Percentiles rank a stretch among this genome's conserved stretches.
These are phyloP conservation scores for Saccharomyces hybrid DNA, from an alignment of 1,139 yeast species.

Conservation along the genomic window DNA sequence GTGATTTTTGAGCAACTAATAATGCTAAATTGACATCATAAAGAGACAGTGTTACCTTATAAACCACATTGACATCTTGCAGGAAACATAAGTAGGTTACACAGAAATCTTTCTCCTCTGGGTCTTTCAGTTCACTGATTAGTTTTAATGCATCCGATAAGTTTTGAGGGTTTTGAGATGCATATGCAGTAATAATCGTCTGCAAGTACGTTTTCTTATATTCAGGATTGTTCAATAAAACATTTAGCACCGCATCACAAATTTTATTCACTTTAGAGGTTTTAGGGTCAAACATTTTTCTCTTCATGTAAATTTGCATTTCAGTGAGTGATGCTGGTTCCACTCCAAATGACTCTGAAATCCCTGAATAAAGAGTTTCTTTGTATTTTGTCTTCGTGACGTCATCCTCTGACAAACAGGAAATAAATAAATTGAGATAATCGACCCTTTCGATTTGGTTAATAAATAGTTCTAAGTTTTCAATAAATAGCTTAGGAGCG, in stretches of 20 bases:
- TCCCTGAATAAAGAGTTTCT: slow-evolving; percentile 47
- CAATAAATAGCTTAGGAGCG: slow-evolving; percentile 59
- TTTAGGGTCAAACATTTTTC: slow-evolving; percentile 33
- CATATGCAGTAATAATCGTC: slow-evolving; percentile 91
- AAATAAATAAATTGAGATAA: slow-evolving; percentile 77
- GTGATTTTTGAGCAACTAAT: slow-evolving; percentile 88
- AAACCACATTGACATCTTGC: slow-evolving; percentile 79
- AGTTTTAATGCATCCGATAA: slow-evolving; percentile 63
- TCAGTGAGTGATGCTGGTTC: slow-evolving; percentile 32
- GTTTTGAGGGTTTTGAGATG: slow-evolving; percentile 86
- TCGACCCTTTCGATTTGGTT: slow-evolving; percentile 65
- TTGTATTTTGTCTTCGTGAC: slow-evolving; percentile 75
- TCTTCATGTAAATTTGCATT: slow-evolving; percentile 34
- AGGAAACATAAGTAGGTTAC: slow-evolving; percentile 83
- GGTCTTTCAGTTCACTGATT: slow-evolving; percentile 44
- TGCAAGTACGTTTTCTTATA: too few species aligned
- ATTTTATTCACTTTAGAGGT: slow-evolving; percentile 67
- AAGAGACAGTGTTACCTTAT: slow-evolving; percentile 70
- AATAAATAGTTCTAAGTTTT: slow-evolving; percentile 61
- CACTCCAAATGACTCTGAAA: slow-evolving; percentile 27
- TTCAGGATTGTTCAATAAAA: too few species aligned
- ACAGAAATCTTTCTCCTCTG: slow-evolving; percentile 48
- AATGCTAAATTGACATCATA: slow-evolving; percentile 79
- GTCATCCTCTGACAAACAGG: slow-evolving; percentile 81
- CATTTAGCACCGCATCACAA: slow-evolving; percentile 60